Percentiles rank a stretch among this genome's conserved stretches.
These are phyloP conservation scores for Syzygium syzygioides DNA, from an alignment of 441 rosid species.

Conservation along the genomic window DNA sequence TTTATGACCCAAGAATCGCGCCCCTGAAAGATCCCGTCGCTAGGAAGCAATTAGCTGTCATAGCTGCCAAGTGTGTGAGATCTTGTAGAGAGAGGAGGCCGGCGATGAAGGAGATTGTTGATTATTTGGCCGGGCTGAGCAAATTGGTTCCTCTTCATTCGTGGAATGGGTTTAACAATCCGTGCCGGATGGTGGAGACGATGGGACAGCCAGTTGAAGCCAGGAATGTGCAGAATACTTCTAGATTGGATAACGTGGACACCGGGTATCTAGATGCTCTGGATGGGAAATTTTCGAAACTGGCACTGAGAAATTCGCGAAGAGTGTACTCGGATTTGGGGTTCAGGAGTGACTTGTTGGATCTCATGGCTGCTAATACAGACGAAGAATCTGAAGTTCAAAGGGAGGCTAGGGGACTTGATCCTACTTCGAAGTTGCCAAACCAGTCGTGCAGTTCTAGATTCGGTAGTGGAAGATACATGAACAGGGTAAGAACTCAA, in stretches of 20 bases:
- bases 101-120: slow-evolving; percentile 75
- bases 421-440: slow-evolving; percentile 14
- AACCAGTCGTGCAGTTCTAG: slow-evolving; percentile 31
- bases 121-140: slow-evolving; percentile 64
- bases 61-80: slow-evolving; percentile 92
- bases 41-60: slow-evolving; percentile 74
- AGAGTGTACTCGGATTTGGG: slow-evolving; percentile 74
- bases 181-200: slow-evolving; percentile 95
- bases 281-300: slow-evolving; percentile 23
- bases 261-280: slow-evolving; percentile 25
- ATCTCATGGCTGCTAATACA: slow-evolving; percentile 44
- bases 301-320: slow-evolving; percentile 29
- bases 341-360: slow-evolving; percentile 64
- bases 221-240: slow-evolving; percentile 18
- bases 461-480: slow-evolving; percentile 29
- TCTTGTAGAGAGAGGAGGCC: slow-evolving; percentile 96
- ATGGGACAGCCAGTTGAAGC: slow-evolving; percentile 66
- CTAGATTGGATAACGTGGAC: slow-evolving; percentile 8
- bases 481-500: slow-evolving; percentile 17
- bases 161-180: slow-evolving; percentile 92
- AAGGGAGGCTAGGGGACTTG: slow-evolving; percentile 13
- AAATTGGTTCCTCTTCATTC: slow-evolving; percentile 75
- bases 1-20: slow-evolving; percentile 69
- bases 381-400: slow-evolving; percentile 31
- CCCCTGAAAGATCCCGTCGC: slow-evolving; percentile 59